Evolutionary conservation across 2,329 filamentous ascomycete genomes (phyloP), one percentile per base, ranked within the genome.

Genomic region (Fusarium dlaminii): DNA sequence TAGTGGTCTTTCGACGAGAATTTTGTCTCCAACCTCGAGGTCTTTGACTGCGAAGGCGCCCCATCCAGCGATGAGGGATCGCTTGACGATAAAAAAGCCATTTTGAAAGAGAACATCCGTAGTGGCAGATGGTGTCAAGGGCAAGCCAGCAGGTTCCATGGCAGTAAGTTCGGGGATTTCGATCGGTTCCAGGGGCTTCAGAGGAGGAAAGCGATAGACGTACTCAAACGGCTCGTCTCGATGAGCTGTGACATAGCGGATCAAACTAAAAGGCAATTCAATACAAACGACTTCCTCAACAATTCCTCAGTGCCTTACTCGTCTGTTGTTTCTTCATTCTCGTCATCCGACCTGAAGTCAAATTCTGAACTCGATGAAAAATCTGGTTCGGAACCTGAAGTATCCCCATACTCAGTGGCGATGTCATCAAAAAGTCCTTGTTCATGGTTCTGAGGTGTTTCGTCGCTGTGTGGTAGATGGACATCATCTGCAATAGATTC

Each of bases 1-100:
- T 0, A 88, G 77, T 0, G 87, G 84, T 17, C 68, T 72, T 76
- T 90, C 88, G 0, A 82, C 72, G 0, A 89, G 82, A 14, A 90
- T 83, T 2, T 80, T 73, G 40, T 86, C 82, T 40, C 82, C 82
- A 1, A 72, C 56, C 24, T 70, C 70, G 17, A 90, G 80, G 12
- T 83, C 78, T 10, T 74, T 76, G 2, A 75, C 70, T 1, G 88
- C 87, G 52, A 89, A 88, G 0, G 82, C 84, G 1, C 88, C 88
- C 49, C 84, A 82, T 3, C 87, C 87, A 1, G 83, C 83, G 3
- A 86, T 78, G 0, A 68, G 54, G 0, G 87, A 88, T 15, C 75
- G 75, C 6, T 79, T 81, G 11, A 89, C 75, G 17, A 81, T 73
- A 43, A 89, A 83, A 64, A 75, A 82, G 0, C 80, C 76, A 66